phyloP scores from a whole-genome alignment of 768 basidiomycete genomes.

The Paxillus involutus region DNA sequence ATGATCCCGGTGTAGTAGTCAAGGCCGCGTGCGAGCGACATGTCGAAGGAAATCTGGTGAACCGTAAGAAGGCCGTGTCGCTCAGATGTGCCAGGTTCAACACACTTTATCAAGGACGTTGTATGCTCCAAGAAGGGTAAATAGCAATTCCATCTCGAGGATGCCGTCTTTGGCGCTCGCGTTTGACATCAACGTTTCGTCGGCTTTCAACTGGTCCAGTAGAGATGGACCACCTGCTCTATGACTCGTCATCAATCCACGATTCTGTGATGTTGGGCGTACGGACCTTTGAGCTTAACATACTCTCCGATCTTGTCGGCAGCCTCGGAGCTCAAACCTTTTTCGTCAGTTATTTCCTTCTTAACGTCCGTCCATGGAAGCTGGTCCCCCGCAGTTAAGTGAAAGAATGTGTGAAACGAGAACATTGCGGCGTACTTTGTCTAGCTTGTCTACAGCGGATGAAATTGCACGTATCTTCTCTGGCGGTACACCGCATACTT shows the following conservation, averaged over 20 bases:
- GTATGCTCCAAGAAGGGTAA: slow-evolving; percentile 80
- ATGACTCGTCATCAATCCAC: not conserved
- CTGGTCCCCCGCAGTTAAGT: slow-evolving; percentile 34
- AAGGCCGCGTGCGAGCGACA: slow-evolving; percentile 94
- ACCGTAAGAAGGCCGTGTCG: not conserved
- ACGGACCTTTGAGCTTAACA: slow-evolving; percentile 87
- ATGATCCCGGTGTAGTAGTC: slow-evolving; percentile 99
- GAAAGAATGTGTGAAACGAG: not conserved
- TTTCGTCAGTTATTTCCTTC: slow-evolving; percentile 96
- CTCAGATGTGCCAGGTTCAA: not conserved
- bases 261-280: not conserved
- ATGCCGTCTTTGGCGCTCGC: slow-evolving; percentile 78
- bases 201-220: slow-evolving; percentile 65
- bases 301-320: slow-evolving; percentile 98
- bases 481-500: slow-evolving; percentile 89
- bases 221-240: slow-evolving; percentile 72
- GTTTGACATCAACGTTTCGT: slow-evolving; percentile 67
- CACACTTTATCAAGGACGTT: slow-evolving; percentile 73
- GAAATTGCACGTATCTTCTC: slow-evolving; percentile 92
- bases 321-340: slow-evolving; percentile 74
- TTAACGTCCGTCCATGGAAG: slow-evolving; percentile 89
- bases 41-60: slow-evolving; percentile 86
- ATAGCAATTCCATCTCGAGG: slow-evolving; percentile 82
- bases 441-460: slow-evolving; percentile 96
- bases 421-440: slow-evolving; percentile 63